Evolutionary conservation across 1,284 basidiomycete genomes (phyloP).

Genomic region (Sphaerobolus stellatus): DNA sequence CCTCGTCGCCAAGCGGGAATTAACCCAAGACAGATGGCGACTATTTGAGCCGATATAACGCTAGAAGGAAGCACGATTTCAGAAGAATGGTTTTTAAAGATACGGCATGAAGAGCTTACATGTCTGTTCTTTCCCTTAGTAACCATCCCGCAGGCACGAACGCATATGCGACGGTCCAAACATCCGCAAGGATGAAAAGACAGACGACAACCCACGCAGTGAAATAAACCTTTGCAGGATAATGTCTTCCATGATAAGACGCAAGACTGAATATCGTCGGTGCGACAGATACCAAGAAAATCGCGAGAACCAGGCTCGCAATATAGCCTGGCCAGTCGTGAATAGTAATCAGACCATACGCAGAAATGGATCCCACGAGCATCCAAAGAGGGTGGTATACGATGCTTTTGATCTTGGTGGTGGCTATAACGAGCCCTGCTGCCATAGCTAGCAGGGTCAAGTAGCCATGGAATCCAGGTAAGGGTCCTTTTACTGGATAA

Average conservation of each 20-base stretch:
- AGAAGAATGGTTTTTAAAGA: slow-evolving; percentile 7
- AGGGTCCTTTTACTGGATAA: slow-evolving; percentile 74
- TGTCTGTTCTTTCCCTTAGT: slow-evolving; percentile 79
- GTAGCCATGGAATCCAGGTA: slow-evolving; percentile 66
- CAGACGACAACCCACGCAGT: slow-evolving; percentile 63
- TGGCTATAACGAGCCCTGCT: slow-evolving; percentile 51
- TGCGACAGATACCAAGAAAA: slow-evolving; percentile 67
- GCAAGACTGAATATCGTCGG: slow-evolving; percentile 53
- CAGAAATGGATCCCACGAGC: slow-evolving; percentile 47
- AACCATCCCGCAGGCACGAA: slow-evolving; percentile 85
- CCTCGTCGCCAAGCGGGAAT: slow-evolving; percentile 43
- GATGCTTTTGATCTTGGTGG: slow-evolving; percentile 17
- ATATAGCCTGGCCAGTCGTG: slow-evolving; percentile 75
- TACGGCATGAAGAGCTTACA: slow-evolving; percentile 41
- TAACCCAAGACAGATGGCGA: slow-evolving; percentile 40
- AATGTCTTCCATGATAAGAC: slow-evolving; percentile 21
- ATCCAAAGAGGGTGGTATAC: slow-evolving; percentile 53
- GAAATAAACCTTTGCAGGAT: slow-evolving; percentile 50
- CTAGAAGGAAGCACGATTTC: slow-evolving; percentile 30
- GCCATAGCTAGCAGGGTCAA: slow-evolving; percentile 69
- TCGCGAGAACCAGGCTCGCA: slow-evolving; percentile 66
- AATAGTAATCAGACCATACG: slow-evolving; percentile 59
- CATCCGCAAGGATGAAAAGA: slow-evolving; percentile 66
- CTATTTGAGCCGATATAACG: slow-evolving; percentile 50
- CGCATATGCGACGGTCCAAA: slow-evolving; percentile 90